A percentile compares a stretch with the other conserved stretches of the same genome.
Evolutionary conservation across 2,329 filamentous ascomycete species (phyloP).

Genomic region (Colletotrichum somersetense): DNA sequence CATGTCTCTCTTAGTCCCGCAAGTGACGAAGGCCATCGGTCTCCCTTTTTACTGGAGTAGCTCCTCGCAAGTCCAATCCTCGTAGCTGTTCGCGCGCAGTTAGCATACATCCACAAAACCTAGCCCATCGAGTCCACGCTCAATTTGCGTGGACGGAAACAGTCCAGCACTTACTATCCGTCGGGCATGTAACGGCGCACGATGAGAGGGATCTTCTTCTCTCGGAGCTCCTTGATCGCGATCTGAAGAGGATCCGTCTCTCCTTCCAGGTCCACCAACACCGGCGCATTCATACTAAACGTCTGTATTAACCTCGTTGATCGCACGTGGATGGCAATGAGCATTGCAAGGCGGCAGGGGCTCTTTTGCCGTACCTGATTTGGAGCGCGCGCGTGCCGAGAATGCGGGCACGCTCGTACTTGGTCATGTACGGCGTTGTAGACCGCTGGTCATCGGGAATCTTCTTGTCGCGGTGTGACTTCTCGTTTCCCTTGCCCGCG

Average conservation of each 20-base stretch:
- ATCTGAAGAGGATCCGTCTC: conserved; percentile 98
- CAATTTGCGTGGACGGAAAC: conserved; percentile 11
- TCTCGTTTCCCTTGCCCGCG: conserved; percentile 65
- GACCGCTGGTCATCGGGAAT: conserved; percentile 88
- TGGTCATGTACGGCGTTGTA: conserved; percentile 99
- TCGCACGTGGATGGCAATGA: not conserved
- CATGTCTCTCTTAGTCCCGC: conserved; percentile 20
- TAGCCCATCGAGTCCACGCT: not conserved
- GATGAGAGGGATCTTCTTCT: conserved; percentile 98
- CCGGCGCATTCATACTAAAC: conserved; percentile 92
- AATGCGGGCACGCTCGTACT: conserved; percentile 96
- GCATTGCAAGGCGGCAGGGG: not conserved
- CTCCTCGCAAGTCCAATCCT: conserved; percentile 99
- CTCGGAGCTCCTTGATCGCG: conserved; percentile 94
- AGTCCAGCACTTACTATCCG: conserved; percentile 79
- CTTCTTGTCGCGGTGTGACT: conserved; percentile 82
- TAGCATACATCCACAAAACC: conserved; percentile 32
- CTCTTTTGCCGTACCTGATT: conserved; percentile 78
- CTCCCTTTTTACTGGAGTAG: conserved; percentile 70
- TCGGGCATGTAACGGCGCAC: conserved; percentile 96
- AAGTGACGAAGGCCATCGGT: conserved; percentile 18
- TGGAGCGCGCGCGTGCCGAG: conserved; percentile 93
- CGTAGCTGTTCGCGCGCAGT: conserved; percentile 73
- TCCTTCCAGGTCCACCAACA: conserved; percentile 95
- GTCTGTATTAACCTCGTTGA: conserved; percentile 39